Evolutionary conservation across 306 rosid genomes (phyloP), one percentile per base, ranked within the genome.

Genomic region (Adenanthera pavonina): DNA sequence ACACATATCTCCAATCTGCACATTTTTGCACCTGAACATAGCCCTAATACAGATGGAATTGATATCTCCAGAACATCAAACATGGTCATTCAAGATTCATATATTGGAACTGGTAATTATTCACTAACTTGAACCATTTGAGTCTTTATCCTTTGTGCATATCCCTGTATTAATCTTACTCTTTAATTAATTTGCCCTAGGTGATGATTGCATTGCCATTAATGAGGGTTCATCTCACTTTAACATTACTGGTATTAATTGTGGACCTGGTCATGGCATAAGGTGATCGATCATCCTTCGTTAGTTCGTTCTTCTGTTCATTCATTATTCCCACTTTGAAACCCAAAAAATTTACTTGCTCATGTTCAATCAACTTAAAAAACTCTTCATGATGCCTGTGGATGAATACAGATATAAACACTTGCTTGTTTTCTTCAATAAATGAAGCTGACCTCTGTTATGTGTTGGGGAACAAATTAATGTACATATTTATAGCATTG

Each of bases 231-330:
- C 88, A 7, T 65, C 69, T 4, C 53, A 56, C 72, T 84, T 90
- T 70, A 91, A 85, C 66, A 69, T 89, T 33, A 72, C 72, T 52
- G 64, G 56, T 19, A 43, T 91, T 78, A 7, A 2, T 20, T 89
- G 92, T 49, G 94, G 92, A 51, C 91, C 92, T 56, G 94, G 91
- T 35, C 92, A 85, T 73, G 94, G 94, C 35, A 85, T 87, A 14
- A 90, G 92, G 92, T 86, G 38, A 64, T 67, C 14, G 10, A 25
- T 25, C 30, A 25, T 25, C 30, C 30, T 25, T 25, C 30, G 30
- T 25, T 25, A 25, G 30, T 25, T 43, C 4, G 64, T 5, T 35
- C 15, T 12, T 14, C 38, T 25, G 14, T 56, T 59, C 35, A 13
- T 60, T 60, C 5, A 40, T 6, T 30, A 3, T 20, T 36, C 47